These are phyloP conservation scores for Xerocomellus chrysenteron DNA, from an alignment of 768 basidiomycete species.

Conservation along the genomic window DNA sequence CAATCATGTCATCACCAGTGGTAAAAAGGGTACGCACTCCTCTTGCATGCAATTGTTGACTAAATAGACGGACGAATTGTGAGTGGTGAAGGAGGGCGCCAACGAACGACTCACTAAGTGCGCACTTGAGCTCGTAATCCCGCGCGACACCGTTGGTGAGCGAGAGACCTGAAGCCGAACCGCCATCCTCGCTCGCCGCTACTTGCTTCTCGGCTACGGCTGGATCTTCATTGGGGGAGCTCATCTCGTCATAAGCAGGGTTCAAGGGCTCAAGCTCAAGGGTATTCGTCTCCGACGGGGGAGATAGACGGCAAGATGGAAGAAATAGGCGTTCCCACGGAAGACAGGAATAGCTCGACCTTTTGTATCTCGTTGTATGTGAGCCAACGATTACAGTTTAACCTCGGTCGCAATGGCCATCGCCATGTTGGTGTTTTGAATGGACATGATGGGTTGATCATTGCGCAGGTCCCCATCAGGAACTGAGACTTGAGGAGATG, in stretches of 20 bases:
- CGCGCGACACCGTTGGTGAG: slow-evolving; percentile 27
- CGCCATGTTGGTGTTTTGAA: neutral
- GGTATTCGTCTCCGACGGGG: neutral
- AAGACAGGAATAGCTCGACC: neutral
- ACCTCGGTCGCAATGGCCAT: neutral
- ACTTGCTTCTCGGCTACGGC: slow-evolving; percentile 18
- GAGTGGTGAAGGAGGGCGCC: neutral
- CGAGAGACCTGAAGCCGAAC: neutral
- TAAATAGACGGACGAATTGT: slow-evolving; percentile 11
- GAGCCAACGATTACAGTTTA: neutral
- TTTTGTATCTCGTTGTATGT: slow-evolving; percentile 15
- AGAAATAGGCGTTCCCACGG: slow-evolving; percentile 18
- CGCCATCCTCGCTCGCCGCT: slow-evolving; percentile 12
- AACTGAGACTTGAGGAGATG: too few relatives aligned
- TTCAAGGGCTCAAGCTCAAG: neutral
- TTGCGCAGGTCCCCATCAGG: too few relatives aligned
- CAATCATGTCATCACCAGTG: neutral
- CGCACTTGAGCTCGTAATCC: slow-evolving; percentile 36
- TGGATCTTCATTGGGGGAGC: neutral
- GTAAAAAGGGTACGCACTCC: slow-evolving; percentile 33
- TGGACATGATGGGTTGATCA: neutral
- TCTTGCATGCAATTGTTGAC: slow-evolving; percentile 48
- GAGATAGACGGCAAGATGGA: neutral
- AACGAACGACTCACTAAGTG: slow-evolving; percentile 23
- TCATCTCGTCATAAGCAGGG: slow-evolving; percentile 5